phyloP scores from a whole-genome alignment of 495 filamentous ascomycete species.

The Neurospora cerealis region DNA sequence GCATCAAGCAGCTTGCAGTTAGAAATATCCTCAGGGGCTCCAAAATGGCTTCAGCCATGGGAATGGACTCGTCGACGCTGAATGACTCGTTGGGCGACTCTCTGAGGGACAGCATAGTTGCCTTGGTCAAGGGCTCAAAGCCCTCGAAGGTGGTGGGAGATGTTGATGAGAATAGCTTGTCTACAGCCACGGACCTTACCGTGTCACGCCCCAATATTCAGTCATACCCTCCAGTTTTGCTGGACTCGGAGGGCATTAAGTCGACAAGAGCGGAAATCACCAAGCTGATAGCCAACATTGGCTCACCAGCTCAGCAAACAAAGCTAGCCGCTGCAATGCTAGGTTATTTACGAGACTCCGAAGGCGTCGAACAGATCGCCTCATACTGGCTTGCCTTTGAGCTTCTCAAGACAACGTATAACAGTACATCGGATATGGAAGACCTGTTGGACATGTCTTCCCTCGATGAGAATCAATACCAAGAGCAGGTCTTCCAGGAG shows the following conservation, averaged over 20 bases:
- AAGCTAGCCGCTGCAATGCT: conserved; percentile 48
- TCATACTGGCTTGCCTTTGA: conserved; percentile 77
- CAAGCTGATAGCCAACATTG: conserved; percentile 34
- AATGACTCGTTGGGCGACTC: conserved; percentile 55
- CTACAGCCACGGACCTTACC: conserved; percentile 12
- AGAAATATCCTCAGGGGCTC: conserved; percentile 63
- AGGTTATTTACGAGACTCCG: conserved; percentile 43
- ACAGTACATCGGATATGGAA: conserved; percentile 45
- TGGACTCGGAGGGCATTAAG: conserved; percentile 56
- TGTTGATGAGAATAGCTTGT: conserved; percentile 5
- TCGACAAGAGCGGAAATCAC: conserved; percentile 45
- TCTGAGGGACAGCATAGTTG: conserved; percentile 49
- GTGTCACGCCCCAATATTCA: conserved; percentile 15
- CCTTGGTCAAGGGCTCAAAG: conserved; percentile 30
- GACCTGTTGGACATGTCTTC: conserved; percentile 52
- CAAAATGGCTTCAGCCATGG: conserved; percentile 53
- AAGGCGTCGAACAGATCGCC: conserved; percentile 49
- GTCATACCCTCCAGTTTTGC: conserved; percentile 52
- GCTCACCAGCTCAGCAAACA: conserved; percentile 31
- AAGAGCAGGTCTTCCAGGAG: conserved; percentile 57
- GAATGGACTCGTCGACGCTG: conserved; percentile 60
- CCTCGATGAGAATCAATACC: conserved; percentile 28
- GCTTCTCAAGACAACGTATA: conserved; percentile 47
- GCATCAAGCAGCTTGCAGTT: conserved; percentile 58
- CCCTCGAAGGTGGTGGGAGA: conserved; percentile 16